phyloP scores from a whole-genome alignment of 768 basidiomycete genomes.

The Termitomyces sp. region DNA sequence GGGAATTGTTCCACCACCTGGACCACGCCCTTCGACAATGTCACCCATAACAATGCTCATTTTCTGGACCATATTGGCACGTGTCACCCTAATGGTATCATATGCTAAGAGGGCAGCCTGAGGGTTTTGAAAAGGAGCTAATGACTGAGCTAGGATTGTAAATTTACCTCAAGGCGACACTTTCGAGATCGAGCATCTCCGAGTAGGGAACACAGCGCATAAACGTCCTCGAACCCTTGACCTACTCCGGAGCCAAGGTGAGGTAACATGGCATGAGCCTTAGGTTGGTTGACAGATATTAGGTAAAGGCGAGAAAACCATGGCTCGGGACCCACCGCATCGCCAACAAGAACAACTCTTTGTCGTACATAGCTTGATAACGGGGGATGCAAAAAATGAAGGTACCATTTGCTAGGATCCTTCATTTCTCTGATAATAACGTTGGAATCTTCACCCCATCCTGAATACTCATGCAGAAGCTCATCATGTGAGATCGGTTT shows the following conservation, averaged over 20 bases:
- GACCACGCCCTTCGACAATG: slow-evolving; percentile 36
- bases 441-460: slow-evolving; percentile 40
- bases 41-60: slow-evolving; percentile 35
- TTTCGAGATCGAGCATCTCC: slow-evolving; percentile 31
- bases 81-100: slow-evolving; percentile 35
- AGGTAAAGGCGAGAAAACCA: background rate
- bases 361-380: slow-evolving; percentile 37
- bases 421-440: slow-evolving; percentile 35
- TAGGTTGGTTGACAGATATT: background rate
- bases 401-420: slow-evolving; percentile 44
- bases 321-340: slow-evolving; percentile 32
- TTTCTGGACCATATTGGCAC: slow-evolving; percentile 43
- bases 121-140: background rate
- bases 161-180: slow-evolving; percentile 34
- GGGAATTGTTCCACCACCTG: slow-evolving; percentile 21
- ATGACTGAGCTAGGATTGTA: background rate
- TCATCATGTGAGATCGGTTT: slow-evolving; percentile 33
- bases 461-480: slow-evolving; percentile 34
- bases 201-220: slow-evolving; percentile 39
- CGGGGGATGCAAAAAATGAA: slow-evolving; percentile 42
- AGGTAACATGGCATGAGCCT: slow-evolving; percentile 56
- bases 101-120: slow-evolving; percentile 45
- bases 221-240: slow-evolving; percentile 55
- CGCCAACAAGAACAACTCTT: slow-evolving; percentile 45
- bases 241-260: slow-evolving; percentile 55